Evolutionary conservation across 1,139 yeast species (phyloP).

Genomic region (Sugiyamaella xylanicola): DNA sequence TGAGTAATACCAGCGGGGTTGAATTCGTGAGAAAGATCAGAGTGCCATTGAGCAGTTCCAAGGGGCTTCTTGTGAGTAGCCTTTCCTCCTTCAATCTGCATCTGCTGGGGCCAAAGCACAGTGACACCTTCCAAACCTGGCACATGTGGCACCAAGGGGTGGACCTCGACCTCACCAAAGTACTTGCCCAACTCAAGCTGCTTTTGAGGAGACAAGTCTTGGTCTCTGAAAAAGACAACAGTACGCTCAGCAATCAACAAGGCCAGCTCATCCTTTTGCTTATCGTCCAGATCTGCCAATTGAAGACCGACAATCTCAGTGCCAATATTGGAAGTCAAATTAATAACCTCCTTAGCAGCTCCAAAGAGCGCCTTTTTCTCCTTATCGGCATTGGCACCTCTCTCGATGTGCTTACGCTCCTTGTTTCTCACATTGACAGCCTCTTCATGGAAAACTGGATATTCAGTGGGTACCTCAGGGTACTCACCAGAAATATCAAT

Average conservation of each 20-base stretch:
- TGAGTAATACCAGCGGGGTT: slow-evolving; percentile 72
- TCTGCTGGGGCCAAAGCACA: slow-evolving; percentile 51
- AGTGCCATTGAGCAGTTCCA: slow-evolving; percentile 53
- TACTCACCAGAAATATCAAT: slow-evolving; percentile 50
- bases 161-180: slow-evolving; percentile 72
- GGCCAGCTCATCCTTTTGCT: slow-evolving; percentile 66
- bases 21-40: slow-evolving; percentile 68
- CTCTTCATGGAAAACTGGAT: slow-evolving; percentile 57
- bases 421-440: slow-evolving; percentile 50
- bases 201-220: slow-evolving; percentile 49
- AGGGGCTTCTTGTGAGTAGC: slow-evolving; percentile 9
- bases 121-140: slow-evolving; percentile 51
- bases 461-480: slow-evolving; percentile 46
- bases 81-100: slow-evolving; percentile 36
- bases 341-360: slow-evolving; percentile 44
- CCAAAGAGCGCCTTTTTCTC: slow-evolving; percentile 54
- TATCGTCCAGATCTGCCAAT: slow-evolving; percentile 53
- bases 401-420: slow-evolving; percentile 47
- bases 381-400: slow-evolving; percentile 57
- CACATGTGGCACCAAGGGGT: slow-evolving; percentile 78
- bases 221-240: slow-evolving; percentile 66
- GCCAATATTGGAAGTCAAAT: slow-evolving; percentile 65
- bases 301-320: slow-evolving; percentile 63
- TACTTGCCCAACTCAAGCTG: slow-evolving; percentile 64
- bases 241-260: slow-evolving; percentile 66